Evolutionary conservation across 495 filamentous ascomycete species (phyloP), one percentile per base, ranked within the genome.

Genomic region (Penicillium psychrofluorescens): DNA sequence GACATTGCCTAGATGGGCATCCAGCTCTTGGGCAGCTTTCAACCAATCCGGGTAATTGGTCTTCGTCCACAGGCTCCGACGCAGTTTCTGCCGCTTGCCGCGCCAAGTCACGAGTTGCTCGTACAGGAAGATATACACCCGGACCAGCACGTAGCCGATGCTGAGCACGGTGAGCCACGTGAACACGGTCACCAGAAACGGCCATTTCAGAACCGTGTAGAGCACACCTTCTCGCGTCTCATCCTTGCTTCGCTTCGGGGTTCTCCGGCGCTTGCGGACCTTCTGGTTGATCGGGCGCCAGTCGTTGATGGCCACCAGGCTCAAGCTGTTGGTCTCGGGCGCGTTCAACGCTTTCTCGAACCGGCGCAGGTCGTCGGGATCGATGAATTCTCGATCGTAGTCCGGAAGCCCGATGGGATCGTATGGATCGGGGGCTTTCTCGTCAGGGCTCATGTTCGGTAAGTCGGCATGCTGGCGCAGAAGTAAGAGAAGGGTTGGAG

Each of bases 151-250:
- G 66, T 98, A 97, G 31, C 77, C 67, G n/a, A 80, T 59, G 35
- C 77, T 71, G 27, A 82, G 71, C 8, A 85, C 76, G 1, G 78
- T 38, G 40, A 98, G 79, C 89, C 90, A 97, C 10, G 81, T 76
- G 36, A 83, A 72, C 0, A 95, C 90, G 28, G 83, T 67, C 12
- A 86, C 52, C 28, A 98, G 68, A 46, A 98, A 76, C 6, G 92
- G 94, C 88, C 90, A 96, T 61, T 95, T 95, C 36, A 95, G 67
- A 22, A 97, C 56, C 1, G 74, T 76, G 61, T 98, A 97, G 11
- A 94, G 74, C 52, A 90, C 88, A 0, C 92, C 92, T 66, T 98
- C 92, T 38, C 92, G 72, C 2, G 91, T 96, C 64, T 98, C 92
- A 60, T 98, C 92, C 48, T 80, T 86, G 41, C 80, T 82, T 40